Conservation (phyloP, 495 filamentous ascomycete genomes). For the Sphaerosporella brunnea region DNA sequence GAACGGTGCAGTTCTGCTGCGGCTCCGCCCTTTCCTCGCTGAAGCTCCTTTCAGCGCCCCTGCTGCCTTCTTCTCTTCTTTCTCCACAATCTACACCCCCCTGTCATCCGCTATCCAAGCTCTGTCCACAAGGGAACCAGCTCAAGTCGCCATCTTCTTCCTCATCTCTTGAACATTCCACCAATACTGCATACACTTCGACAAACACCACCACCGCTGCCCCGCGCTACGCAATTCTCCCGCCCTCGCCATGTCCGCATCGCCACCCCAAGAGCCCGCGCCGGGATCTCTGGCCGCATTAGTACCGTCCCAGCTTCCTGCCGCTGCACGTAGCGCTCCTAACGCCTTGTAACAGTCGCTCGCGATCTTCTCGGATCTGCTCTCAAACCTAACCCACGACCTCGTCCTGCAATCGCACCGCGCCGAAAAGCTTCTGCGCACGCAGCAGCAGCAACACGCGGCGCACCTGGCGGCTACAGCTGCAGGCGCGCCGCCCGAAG, state of each 20-base stretch:
- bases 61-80: too few relatives aligned
- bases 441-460: constrained; percentile 18
- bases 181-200: too few relatives aligned
- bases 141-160: too few relatives aligned
- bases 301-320: constrained; percentile 4
- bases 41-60: too few relatives aligned
- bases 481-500: not conserved
- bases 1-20: too few relatives aligned
- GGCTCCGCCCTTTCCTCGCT: too few relatives aligned
- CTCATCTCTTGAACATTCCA: too few relatives aligned
- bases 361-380: constrained; percentile 29
- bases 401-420: constrained; percentile 30
- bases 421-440: constrained; percentile 30
- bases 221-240: too few relatives aligned
- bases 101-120: too few relatives aligned
- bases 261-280: not conserved
- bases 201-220: too few relatives aligned
- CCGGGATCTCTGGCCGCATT: constrained; percentile 3
- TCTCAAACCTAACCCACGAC: constrained; percentile 32
- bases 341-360: constrained; percentile 14
- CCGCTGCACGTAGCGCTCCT: not conserved
- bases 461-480: not conserved
- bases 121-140: too few relatives aligned
- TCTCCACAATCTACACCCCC: too few relatives aligned
- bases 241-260: constrained; percentile 1